Evolutionary conservation across 345 rosid genomes (phyloP).

Genomic region (Salix dunnii): DNA sequence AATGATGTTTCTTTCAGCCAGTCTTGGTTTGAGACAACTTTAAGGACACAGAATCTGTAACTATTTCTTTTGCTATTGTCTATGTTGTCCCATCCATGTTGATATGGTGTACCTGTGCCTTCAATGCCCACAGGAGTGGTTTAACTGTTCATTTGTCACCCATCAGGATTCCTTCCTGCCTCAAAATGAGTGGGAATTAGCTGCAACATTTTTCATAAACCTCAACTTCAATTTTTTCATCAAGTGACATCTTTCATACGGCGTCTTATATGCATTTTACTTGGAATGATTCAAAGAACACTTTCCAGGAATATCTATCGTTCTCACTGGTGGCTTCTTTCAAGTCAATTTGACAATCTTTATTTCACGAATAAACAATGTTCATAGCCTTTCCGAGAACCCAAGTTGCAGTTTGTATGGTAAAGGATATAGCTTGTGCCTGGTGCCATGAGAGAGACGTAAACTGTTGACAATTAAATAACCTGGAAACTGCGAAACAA

Average conservation of each 20-base stretch:
- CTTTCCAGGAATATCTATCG: not conserved
- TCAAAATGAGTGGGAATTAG: not conserved
- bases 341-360: not conserved
- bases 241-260: not conserved
- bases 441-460: not conserved
- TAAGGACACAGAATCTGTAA: not conserved
- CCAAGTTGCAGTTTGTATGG: not conserved
- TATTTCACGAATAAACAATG: not conserved
- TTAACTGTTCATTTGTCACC: not conserved
- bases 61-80: too few relatives aligned
- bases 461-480: too few relatives aligned
- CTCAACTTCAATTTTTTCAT: not conserved
- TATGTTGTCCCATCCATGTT: not conserved
- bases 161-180: not conserved
- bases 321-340: not conserved
- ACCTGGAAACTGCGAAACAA: too few relatives aligned
- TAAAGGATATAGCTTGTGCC: not conserved
- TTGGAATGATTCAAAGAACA: not conserved
- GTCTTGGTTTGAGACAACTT: not conserved
- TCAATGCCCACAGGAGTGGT: not conserved
- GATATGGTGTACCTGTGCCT: not conserved
- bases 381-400: not conserved
- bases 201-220: not conserved
- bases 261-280: not conserved
- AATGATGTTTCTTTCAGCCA: not conserved